Base-by-base conservation (phyloP, 345 rosid species). In the Sisymbrium altissimum region DNA sequence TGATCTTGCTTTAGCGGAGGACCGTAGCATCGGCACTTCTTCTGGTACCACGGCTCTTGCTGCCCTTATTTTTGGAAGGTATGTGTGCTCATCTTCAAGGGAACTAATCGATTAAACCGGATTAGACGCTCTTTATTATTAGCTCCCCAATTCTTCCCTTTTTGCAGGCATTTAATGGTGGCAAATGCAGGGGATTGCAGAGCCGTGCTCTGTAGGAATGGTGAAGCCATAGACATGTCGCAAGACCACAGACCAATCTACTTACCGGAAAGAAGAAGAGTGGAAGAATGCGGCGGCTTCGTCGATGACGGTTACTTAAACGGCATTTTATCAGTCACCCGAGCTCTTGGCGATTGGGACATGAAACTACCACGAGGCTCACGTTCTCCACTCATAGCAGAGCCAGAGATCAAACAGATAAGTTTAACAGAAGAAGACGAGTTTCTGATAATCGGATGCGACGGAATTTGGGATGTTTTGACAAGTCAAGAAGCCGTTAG, bases 271-370 rank as follows among this genome's bases (percentile, higher is more conserved):
- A 84, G 84, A 56, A 79, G 29, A 60, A 85, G 98, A 12, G 92
- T 89, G 17, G 94, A 86, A 82, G 78, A 75, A 7, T 66, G 75
- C 10, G 98, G 97, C 72, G 78, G 87, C 10, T 85, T 72, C 68
- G 68, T 93, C 1, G 92, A 86, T 15, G 88, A 83, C 9, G 98
- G 89, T 6, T 93, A 87, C 72, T 84, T 93, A 6, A 89, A 93
- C 33, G 94, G 96, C 23, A 80, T 80, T 21, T 56, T 91, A 76
- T 89, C 96, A 7, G 96, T 91, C 35, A 84, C 93, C 1, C 87
- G 97, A 76, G 97, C 97, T 9, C 78, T 91, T 7, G 98, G 98
- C 1, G 97, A 93, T 60, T 93, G 98, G 98, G 91, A 93, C 81
- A 83, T 86, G 91, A 93, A 93, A 81, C 66, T 63, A 33, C 87